Evolutionary conservation across 768 basidiomycete species (phyloP).

Genomic region (Brasilioporus rufonigricans): DNA sequence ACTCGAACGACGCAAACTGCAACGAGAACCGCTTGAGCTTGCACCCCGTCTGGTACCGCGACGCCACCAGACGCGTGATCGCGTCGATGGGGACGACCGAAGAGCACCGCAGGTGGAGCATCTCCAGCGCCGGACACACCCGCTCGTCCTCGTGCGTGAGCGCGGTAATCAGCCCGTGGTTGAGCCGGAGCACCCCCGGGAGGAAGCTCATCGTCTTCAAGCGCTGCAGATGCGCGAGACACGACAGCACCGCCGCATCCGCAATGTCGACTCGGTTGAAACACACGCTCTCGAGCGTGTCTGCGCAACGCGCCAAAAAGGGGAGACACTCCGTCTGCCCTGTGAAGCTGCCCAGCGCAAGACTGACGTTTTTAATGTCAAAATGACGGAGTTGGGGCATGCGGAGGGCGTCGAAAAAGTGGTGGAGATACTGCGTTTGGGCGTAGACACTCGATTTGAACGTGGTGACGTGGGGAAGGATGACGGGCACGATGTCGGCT

Average conservation of each 20-base stretch:
- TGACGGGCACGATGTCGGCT: constrained; percentile 17
- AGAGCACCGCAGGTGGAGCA: constrained; percentile 26
- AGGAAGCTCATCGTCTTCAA: constrained; percentile 21
- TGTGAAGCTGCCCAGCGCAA: constrained; percentile 22
- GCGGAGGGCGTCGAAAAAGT: constrained; percentile 27
- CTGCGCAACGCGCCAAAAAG: constrained; percentile 24
- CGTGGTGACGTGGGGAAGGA: constrained; percentile 27
- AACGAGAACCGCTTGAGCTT: constrained; percentile 19
- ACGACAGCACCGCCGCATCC: constrained; percentile 18
- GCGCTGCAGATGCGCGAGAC: constrained; percentile 18
- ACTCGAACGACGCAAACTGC: constrained; percentile 29
- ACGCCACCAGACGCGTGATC: constrained; percentile 25
- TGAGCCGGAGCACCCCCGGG: constrained; percentile 30
- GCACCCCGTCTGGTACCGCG: constrained; percentile 15
- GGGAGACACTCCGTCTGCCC: constrained; percentile 29
- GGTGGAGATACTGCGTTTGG: constrained; percentile 24
- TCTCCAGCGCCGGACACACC: constrained; percentile 25
- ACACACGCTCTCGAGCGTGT: constrained; percentile 28
- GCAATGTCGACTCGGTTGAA: constrained; percentile 24
- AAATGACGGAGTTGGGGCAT: constrained; percentile 26
- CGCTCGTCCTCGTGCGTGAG: constrained; percentile 12
- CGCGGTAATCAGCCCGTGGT: constrained; percentile 29
- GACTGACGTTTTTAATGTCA: constrained; percentile 30
- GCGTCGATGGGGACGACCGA: constrained; percentile 21
- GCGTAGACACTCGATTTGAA: constrained; percentile 26